Percentiles rank a stretch among this genome's conserved stretches.
These are phyloP conservation scores for Xylariaceae sp. DNA, from an alignment of 2,329 filamentous ascomycete species.

Conservation along the genomic window DNA sequence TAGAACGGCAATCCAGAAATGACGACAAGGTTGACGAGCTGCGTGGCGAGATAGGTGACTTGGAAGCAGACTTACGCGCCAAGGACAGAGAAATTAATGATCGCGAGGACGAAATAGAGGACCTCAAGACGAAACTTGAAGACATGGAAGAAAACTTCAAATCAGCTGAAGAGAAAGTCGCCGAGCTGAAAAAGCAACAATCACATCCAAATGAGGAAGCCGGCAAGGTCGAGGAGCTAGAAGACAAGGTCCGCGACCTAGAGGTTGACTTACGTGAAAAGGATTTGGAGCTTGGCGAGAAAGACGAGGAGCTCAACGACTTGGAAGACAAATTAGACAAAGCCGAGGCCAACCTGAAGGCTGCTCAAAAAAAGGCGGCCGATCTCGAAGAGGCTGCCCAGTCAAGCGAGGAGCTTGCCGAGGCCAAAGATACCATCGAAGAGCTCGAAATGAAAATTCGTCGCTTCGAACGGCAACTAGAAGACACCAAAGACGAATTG, in stretches of 20 bases:
- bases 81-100: conserved; percentile 73
- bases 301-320: conserved; percentile 50
- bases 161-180: conserved; percentile 21
- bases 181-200: conserved; percentile 25
- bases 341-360: conserved; percentile 57
- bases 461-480: conserved; percentile 67
- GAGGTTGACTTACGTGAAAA: conserved; percentile 57
- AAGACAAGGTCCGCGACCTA: conserved; percentile 52
- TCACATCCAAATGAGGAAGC: conserved; percentile 43
- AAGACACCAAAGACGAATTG: conserved; percentile 53
- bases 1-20: conserved; percentile 56
- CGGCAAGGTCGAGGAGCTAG: conserved; percentile 38
- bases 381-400: conserved; percentile 59
- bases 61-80: conserved; percentile 72
- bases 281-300: conserved; percentile 55
- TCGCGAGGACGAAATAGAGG: conserved; percentile 71
- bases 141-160: conserved; percentile 45
- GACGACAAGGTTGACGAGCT: conserved; percentile 63
- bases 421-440: conserved; percentile 57
- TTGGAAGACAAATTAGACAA: conserved; percentile 48
- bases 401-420: conserved; percentile 50
- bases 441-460: conserved; percentile 67
- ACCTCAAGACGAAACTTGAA: conserved; percentile 55
- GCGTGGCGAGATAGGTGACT: conserved; percentile 70
- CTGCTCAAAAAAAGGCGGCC: conserved; percentile 47